Evolutionary conservation across 2,329 filamentous ascomycete species (phyloP).

Genomic region (Epichloe scottii): DNA sequence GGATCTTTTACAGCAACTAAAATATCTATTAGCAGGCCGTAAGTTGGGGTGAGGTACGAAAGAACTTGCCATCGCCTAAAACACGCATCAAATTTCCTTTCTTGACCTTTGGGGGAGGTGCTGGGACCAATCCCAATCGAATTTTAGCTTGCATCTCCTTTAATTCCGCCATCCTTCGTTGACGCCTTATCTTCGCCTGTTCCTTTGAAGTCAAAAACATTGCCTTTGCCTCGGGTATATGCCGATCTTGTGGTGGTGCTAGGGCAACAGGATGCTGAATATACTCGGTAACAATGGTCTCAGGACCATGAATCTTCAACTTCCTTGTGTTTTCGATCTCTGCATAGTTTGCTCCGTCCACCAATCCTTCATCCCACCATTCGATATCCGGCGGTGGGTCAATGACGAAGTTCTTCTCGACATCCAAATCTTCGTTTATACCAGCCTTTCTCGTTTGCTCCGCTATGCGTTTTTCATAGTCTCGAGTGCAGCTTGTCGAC

Average conservation of each 20-base stretch:
- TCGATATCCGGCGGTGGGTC: conserved; percentile 78
- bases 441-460: conserved; percentile 79
- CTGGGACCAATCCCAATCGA: conserved; percentile 74
- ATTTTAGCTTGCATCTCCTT: conserved; percentile 98
- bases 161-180: conserved; percentile 80
- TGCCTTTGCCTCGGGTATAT: conserved; percentile 65
- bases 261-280: conserved; percentile 88
- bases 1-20: conserved; percentile 72
- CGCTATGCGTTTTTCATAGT: conserved; percentile 91
- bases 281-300: conserved; percentile 80
- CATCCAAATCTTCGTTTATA: conserved; percentile 79
- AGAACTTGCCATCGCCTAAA: conserved; percentile 59
- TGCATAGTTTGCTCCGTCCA: conserved; percentile 64
- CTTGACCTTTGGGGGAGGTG: conserved; percentile 91
- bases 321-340: conserved; percentile 50
- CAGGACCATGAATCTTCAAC: conserved; percentile 63
- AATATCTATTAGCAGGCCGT: not conserved
- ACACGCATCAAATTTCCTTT: conserved; percentile 97
- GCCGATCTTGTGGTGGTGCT: conserved; percentile 82
- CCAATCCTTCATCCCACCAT: conserved; percentile 92
- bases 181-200: conserved; percentile 78
- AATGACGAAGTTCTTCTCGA: conserved; percentile 80
- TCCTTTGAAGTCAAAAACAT: conserved; percentile 89
- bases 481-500: conserved; percentile 79
- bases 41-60: not conserved